Evolutionary conservation across 2,329 filamentous ascomycete genomes (phyloP).

Genomic region (Fusarium stilboides): DNA sequence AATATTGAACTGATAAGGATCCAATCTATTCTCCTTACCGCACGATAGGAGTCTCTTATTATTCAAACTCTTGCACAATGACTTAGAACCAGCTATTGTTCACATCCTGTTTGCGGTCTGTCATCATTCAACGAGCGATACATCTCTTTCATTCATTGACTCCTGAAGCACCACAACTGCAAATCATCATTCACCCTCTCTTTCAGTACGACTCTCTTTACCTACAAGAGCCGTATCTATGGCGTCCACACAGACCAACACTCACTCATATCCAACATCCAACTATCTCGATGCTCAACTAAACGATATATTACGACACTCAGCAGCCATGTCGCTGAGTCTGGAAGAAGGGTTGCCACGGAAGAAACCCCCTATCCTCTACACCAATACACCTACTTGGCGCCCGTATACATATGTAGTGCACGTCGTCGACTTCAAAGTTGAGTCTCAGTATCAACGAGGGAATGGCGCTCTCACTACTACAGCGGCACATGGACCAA

Average conservation of each 20-base stretch:
- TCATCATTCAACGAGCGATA: background rate
- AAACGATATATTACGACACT: background rate
- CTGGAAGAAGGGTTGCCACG: background rate
- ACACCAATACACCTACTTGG: slow-evolving; percentile 32
- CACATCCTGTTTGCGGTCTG: background rate
- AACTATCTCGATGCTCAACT: background rate
- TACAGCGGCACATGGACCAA: background rate
- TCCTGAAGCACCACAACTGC: background rate
- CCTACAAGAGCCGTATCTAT: background rate
- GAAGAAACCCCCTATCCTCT: background rate
- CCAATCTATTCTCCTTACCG: background rate
- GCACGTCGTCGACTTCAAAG: slow-evolving; percentile 36
- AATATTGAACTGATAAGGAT: background rate
- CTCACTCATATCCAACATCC: background rate
- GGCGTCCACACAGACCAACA: background rate
- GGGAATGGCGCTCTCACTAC: background rate
- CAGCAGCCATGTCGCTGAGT: background rate
- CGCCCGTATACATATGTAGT: slow-evolving; percentile 27
- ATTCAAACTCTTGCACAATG: background rate
- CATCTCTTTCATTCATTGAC: background rate
- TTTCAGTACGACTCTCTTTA: background rate
- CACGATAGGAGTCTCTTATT: background rate
- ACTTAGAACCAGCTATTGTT: background rate
- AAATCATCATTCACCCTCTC: background rate
- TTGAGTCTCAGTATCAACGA: background rate